phyloP scores from a whole-genome alignment of 441 rosid species.

The Adansonia grandidieri region DNA sequence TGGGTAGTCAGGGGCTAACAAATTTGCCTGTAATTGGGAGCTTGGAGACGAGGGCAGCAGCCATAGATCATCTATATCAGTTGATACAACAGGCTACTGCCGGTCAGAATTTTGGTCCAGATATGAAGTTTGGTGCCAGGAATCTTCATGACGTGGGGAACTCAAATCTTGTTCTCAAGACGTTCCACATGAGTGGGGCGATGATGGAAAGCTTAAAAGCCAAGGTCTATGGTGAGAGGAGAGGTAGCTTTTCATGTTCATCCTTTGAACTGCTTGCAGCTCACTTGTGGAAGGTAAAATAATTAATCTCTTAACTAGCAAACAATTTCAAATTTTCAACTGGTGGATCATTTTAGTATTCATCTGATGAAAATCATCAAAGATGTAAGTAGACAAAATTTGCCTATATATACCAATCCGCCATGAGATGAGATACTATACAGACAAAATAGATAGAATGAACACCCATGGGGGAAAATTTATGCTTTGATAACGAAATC shows the following conservation, averaged over 20 bases:
- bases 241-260: slow-evolving; percentile 45
- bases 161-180: slow-evolving; percentile 45
- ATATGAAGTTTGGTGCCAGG: slow-evolving; percentile 5
- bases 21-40: slow-evolving; percentile 14
- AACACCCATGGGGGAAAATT: too few species aligned
- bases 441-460: too few species aligned
- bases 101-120: slow-evolving; percentile 14
- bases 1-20: not conserved
- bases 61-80: slow-evolving; percentile 67
- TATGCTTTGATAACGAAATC: not conserved
- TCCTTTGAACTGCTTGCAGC: slow-evolving; percentile 66
- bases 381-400: not conserved
- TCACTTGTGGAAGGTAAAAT: slow-evolving; percentile 70
- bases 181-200: slow-evolving; percentile 50
- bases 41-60: slow-evolving; percentile 47
- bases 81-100: slow-evolving; percentile 52
- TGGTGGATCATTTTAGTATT: not conserved
- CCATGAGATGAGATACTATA: not conserved
- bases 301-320: not conserved
- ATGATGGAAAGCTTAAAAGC: slow-evolving; percentile 51
- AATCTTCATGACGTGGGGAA: slow-evolving; percentile 25
- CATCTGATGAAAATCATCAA: not conserved
- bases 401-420: not conserved
- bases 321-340: not conserved
- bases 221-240: slow-evolving; percentile 37